Percentiles rank a stretch among this genome's conserved stretches.
phyloP scores from a whole-genome alignment of 2,329 filamentous ascomycete genomes.

The Aureobasidium sp. region DNA sequence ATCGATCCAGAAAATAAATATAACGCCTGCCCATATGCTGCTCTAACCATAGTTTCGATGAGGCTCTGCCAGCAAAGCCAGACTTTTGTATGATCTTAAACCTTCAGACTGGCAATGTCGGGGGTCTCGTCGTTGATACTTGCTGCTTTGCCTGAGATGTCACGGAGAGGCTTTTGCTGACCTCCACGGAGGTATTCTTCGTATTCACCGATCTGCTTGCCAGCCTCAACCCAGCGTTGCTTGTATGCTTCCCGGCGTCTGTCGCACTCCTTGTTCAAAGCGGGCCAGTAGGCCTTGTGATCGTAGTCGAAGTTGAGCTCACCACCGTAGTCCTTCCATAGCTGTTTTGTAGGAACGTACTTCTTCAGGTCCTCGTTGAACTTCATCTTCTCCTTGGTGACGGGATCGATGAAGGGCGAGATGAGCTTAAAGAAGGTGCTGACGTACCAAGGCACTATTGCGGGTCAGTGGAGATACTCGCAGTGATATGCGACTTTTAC shows the following conservation, averaged over 20 bases:
- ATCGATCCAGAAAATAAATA: not conserved
- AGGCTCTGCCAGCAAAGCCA: conserved; percentile 9
- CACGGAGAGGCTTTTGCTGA: conserved; percentile 22
- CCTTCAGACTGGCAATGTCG: conserved; percentile 17
- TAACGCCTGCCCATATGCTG: conserved; percentile 6
- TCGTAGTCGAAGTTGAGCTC: conserved; percentile 86
- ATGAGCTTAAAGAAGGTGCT: conserved; percentile 94
- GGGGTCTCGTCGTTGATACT: conserved; percentile 15
- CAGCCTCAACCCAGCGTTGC: conserved; percentile 69
- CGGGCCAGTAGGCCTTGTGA: conserved; percentile 82
- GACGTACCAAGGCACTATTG: conserved; percentile 77
- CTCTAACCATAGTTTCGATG: not conserved
- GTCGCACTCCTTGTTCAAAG: conserved; percentile 63
- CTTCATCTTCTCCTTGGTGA: conserved; percentile 90
- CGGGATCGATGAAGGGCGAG: conserved; percentile 89
- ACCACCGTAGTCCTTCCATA: conserved; percentile 72
- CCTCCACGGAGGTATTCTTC: conserved; percentile 83
- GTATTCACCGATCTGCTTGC: conserved; percentile 73
- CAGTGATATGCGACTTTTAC: conserved; percentile 21
- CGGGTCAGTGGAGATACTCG: not conserved
- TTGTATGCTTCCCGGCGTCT: conserved; percentile 54
- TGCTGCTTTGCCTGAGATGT: conserved; percentile 16
- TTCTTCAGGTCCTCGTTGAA: conserved; percentile 87
- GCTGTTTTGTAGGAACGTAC: conserved; percentile 72
- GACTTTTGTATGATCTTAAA: conserved; percentile 8